Conservation (phyloP, 306 rosid genomes). For the Citrullus mucosospermus region DNA sequence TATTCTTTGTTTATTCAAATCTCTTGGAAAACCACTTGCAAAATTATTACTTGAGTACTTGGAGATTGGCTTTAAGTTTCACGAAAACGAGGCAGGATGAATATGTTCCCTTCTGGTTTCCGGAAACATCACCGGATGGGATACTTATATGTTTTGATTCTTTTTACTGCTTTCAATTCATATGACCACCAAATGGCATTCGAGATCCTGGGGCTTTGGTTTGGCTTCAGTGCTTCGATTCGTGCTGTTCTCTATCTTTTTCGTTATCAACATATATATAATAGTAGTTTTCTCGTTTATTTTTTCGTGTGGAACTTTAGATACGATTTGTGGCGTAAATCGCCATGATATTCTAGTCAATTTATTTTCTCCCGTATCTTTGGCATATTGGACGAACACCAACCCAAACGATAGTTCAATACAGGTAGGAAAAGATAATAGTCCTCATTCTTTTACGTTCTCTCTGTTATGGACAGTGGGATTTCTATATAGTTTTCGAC, state of each 20-base stretch:
- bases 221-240: neutral
- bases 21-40: neutral
- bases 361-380: neutral
- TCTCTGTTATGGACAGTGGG: neutral
- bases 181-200: neutral
- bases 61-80: neutral
- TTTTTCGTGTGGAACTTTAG: neutral
- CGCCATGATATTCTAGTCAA: neutral
- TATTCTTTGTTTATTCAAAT: neutral
- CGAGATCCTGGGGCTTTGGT: neutral
- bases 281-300: neutral
- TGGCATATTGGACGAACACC: neutral
- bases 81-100: neutral
- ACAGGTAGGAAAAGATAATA: neutral
- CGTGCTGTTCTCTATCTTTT: neutral
- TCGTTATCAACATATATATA: neutral
- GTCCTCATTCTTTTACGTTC: neutral
- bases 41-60: neutral
- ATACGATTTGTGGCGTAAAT: neutral
- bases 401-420: neutral
- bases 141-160: neutral
- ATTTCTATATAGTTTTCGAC: neutral
- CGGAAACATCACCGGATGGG: neutral
- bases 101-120: neutral
- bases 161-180: neutral